Base-by-base conservation (phyloP, 2,329 filamentous ascomycete species). In the Pseudocercospora musae region DNA sequence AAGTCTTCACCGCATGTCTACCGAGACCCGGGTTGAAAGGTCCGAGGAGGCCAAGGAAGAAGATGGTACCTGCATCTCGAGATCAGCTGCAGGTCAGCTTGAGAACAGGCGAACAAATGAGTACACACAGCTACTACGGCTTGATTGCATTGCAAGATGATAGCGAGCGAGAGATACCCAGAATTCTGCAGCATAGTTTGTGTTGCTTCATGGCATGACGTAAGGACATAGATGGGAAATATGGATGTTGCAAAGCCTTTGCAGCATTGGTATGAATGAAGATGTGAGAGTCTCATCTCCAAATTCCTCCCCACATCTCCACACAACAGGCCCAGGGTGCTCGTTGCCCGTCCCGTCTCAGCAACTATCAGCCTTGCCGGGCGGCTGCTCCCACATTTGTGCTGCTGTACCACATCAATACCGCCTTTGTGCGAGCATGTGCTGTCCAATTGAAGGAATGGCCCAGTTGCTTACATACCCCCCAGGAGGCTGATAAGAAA, bases 101-200 rank as follows among this genome's bases (percentile, higher is more conserved):
- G 50, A 15, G 15, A 20, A 31, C 9, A 23, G 42, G n/a, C 23
- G 52, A 5, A 18, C 13, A 13, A 40, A 13, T 11, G 20, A 49
- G 46, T 50, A 50, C 48, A 50, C 37, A 29, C 31, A 29, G n/a
- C 54, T 37, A 23, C 54, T 37, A 23, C 42, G 27, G 42, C 58
- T 60, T 60, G 58, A 56, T 60, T 56, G 58, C 50, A 31, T 27
- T 42, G 58, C 58, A 46, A 55, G 40, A 60, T 60, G 40, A 60
- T 20, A 56, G 52, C 58, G 40, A 56, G 58, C 25, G 52, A 54
- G 52, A 54, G 52, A 54, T 54, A 54, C 48, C 48, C 48, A 52
- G 48, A 25, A 31, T 31, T 29, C 48, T n/a, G 25, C 21, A 52
- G 48, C 48, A 52, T 52, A 25, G 48, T 29, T 48, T 25, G 44